Evolutionary conservation across 2,329 filamentous ascomycete species (phyloP).

Genomic region (Colletotrichum brevisporum): DNA sequence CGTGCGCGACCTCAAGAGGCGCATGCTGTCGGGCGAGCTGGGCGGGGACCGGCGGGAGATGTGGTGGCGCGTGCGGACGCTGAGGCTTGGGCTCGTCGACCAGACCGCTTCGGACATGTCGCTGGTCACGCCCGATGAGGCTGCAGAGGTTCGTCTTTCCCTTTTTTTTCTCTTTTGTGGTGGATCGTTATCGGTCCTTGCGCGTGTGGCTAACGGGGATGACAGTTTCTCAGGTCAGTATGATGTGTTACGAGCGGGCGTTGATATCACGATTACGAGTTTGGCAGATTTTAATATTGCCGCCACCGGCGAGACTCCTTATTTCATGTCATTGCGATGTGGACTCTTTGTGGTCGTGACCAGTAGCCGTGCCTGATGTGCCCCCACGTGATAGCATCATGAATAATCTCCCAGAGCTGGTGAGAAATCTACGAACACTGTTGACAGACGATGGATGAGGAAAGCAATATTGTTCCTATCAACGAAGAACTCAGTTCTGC

Average conservation of each 20-base stretch:
- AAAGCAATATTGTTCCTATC: too few relatives aligned
- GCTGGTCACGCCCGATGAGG: constrained; percentile 78
- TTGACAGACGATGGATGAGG: too few relatives aligned
- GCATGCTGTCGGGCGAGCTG: constrained; percentile 77
- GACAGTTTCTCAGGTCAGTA: constrained; percentile 36
- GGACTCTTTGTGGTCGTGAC: too few relatives aligned
- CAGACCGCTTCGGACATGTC: constrained; percentile 73
- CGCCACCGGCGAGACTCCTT: too few relatives aligned
- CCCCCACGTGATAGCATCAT: too few relatives aligned
- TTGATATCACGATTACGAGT: not conserved
- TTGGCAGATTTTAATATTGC: too few relatives aligned
- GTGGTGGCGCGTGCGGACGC: constrained; percentile 81
- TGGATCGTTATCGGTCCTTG: too few relatives aligned
- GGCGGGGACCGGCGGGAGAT: constrained; percentile 85
- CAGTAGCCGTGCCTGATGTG: too few relatives aligned
- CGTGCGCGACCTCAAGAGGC: constrained; percentile 78
- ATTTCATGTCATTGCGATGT: too few relatives aligned
- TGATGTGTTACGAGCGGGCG: constrained; percentile 16
- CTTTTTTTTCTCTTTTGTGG: not conserved
- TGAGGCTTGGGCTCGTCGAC: constrained; percentile 81
- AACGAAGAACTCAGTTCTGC: too few relatives aligned
- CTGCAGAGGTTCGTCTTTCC: constrained; percentile 65
- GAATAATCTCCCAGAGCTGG: too few relatives aligned
- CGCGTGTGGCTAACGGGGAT: constrained; percentile 1
- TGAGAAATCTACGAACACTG: too few relatives aligned